Percentiles rank a stretch among this genome's conserved stretches.
Evolutionary conservation across 345 rosid genomes (phyloP).

Genomic region (Excoecaria agallocha): DNA sequence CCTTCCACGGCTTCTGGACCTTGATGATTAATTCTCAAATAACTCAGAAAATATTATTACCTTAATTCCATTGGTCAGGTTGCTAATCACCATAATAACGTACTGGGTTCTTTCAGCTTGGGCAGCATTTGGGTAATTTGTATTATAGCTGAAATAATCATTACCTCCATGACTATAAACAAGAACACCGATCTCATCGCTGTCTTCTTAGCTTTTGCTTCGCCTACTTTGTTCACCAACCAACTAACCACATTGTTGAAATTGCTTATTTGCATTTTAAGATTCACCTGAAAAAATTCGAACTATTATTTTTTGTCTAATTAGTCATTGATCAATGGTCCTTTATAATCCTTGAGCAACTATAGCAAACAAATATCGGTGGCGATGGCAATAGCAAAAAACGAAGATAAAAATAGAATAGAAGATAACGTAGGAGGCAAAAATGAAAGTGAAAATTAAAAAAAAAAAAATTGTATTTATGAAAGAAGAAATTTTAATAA

Average conservation of each 20-base stretch:
- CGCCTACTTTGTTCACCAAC: conserved; percentile 20
- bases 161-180: conserved; percentile 27
- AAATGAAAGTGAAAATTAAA: no score
- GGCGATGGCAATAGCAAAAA: no score
- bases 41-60: not conserved
- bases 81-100: conserved; percentile 19
- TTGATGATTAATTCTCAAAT: conserved; percentile 26
- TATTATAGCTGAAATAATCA: conserved; percentile 13
- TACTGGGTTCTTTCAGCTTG: not conserved
- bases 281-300: not conserved
- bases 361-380: no score
- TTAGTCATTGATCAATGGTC: no score
- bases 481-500: no score
- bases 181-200: conserved; percentile 22
- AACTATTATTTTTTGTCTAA: no score
- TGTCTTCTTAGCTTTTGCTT: conserved; percentile 11
- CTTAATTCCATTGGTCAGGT: conserved; percentile 15
- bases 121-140: not conserved
- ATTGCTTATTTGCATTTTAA: conserved; percentile 16
- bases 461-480: no score
- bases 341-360: no score
- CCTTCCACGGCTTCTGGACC: conserved; percentile 88
- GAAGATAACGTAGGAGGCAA: no score
- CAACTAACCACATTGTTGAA: conserved; percentile 23
- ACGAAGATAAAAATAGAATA: no score